phyloP scores from a whole-genome alignment of 208 protist genomes.

The Crithidia bombi region DNA sequence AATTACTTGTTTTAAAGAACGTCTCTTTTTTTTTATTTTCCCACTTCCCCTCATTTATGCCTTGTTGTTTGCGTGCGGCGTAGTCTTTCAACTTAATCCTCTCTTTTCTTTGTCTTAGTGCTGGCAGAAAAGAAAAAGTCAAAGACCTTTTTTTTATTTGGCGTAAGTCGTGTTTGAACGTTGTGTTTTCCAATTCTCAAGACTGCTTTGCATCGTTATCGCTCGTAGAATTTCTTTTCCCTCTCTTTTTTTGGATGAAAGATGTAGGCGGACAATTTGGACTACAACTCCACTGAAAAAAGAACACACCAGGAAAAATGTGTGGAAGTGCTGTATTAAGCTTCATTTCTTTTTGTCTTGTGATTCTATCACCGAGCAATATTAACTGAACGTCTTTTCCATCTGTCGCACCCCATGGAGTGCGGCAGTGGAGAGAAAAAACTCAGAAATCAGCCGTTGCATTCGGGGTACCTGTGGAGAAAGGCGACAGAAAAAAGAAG shows the following conservation, averaged over 20 bases:
- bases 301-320: background rate
- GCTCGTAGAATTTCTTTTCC: background rate
- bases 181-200: background rate
- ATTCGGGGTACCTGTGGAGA: no score
- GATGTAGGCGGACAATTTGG: no score
- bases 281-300: no score
- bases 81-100: background rate
- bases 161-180: background rate
- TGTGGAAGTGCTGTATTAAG: no score
- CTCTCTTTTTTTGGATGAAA: no score
- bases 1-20: background rate
- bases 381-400: no score
- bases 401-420: no score
- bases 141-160: background rate
- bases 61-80: background rate
- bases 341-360: no score
- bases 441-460: no score
- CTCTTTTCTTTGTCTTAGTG: conserved; percentile 9
- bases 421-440: no score
- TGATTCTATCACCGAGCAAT: no score
- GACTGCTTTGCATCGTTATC: background rate
- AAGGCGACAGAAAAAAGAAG: no score
- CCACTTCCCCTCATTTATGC: background rate
- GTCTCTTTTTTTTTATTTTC: background rate
- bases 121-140: background rate